A percentile compares a stretch with the other conserved stretches of the same genome.
Conservation (phyloP, 768 basidiomycete genomes). For the Tulasnella sp. region DNA sequence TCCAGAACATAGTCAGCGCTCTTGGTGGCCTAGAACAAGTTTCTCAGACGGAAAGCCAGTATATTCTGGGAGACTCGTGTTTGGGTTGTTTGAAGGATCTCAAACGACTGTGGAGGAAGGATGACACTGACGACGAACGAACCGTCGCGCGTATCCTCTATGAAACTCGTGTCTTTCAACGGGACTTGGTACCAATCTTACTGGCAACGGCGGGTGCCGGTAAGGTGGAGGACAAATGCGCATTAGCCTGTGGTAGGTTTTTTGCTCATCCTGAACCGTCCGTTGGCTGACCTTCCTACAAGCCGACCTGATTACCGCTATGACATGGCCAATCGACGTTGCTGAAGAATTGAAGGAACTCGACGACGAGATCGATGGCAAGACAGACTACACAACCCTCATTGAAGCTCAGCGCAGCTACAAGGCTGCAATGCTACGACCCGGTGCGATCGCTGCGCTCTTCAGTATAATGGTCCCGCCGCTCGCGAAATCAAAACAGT, state of each 20-base stretch:
- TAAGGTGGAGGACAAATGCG: slow-evolving; percentile 72
- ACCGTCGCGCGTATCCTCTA: slow-evolving; percentile 92
- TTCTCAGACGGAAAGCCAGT: slow-evolving; percentile 39
- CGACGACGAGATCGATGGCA: slow-evolving; percentile 58
- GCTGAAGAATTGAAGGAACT: slow-evolving; percentile 92
- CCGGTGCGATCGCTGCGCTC: slow-evolving; percentile 65
- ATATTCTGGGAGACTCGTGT: slow-evolving; percentile 78
- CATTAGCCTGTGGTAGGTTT: slow-evolving; percentile 57
- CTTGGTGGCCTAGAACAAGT: slow-evolving; percentile 66
- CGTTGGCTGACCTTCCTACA: background rate
- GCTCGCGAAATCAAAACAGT: slow-evolving; percentile 59
- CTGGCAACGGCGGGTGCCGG: slow-evolving; percentile 75
- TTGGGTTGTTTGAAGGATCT: slow-evolving; percentile 85
- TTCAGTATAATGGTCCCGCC: slow-evolving; percentile 75
- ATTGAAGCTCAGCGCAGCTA: slow-evolving; percentile 78
- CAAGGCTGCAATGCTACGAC: slow-evolving; percentile 72
- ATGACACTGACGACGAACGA: slow-evolving; percentile 94
- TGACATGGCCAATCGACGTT: slow-evolving; percentile 99
- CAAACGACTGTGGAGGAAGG: slow-evolving; percentile 92
- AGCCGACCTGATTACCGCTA: slow-evolving; percentile 84
- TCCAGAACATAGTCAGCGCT: slow-evolving; percentile 72
- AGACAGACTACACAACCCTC: slow-evolving; percentile 85
- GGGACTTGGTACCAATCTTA: slow-evolving; percentile 84
- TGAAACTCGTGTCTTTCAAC: slow-evolving; percentile 77
- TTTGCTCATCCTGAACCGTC: background rate